Evolutionary conservation across 805 yeast genomes (phyloP).

Genomic region (Yarrowia divulgata): DNA sequence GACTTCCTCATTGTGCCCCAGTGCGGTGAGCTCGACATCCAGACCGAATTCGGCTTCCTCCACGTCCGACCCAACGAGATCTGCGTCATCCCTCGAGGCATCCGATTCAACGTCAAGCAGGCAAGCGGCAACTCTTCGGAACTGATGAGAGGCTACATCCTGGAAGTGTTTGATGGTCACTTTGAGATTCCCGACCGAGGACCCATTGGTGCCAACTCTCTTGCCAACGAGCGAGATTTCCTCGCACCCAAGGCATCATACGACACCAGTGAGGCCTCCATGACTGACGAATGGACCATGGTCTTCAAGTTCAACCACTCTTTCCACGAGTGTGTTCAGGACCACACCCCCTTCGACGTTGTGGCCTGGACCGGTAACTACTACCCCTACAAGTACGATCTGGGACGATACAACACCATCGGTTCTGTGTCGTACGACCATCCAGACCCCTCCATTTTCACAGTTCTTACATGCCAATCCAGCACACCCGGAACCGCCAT

Average conservation of each 20-base stretch:
- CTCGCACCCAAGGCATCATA: conserved; percentile 46
- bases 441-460: conserved; percentile 48
- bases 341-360: conserved; percentile 47
- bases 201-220: conserved; percentile 48
- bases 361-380: conserved; percentile 49
- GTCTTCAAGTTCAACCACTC: conserved; percentile 41
- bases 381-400: conserved; percentile 48
- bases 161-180: conserved; percentile 46
- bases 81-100: conserved; percentile 47
- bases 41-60: conserved; percentile 47
- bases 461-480: conserved; percentile 45
- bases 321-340: conserved; percentile 41
- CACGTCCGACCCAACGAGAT: conserved; percentile 46
- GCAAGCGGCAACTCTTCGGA: conserved; percentile 41
- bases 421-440: conserved; percentile 48
- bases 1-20: conserved; percentile 48
- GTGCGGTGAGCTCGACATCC: conserved; percentile 45
- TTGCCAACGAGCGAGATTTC: conserved; percentile 48
- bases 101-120: conserved; percentile 43
- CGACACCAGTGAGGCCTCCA: conserved; percentile 39
- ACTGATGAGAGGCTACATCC: conserved; percentile 44
- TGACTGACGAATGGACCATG: conserved; percentile 37
- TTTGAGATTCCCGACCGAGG: conserved; percentile 49
- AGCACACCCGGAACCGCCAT: conserved; percentile 46
- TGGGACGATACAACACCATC: conserved; percentile 46